Base-by-base conservation (phyloP, 768 basidiomycete species). In the Boletus rubescentipes region DNA sequence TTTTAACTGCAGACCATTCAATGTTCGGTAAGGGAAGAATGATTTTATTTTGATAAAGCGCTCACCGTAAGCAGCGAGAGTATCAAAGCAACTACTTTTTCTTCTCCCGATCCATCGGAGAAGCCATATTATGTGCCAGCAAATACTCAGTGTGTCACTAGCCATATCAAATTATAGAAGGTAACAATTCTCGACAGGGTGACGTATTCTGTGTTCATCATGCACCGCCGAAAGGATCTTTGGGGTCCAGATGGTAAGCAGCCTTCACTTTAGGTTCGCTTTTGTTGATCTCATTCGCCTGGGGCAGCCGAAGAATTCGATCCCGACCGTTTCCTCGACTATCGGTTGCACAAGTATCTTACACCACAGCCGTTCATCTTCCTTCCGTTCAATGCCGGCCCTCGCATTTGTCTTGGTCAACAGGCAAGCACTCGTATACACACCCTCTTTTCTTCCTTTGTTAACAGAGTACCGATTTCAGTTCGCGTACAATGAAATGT, bases 201-300 rank as follows among this genome's bases (percentile, higher is more conserved):
- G 5, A 55, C 71, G 0, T 87, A 84, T 60, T 83, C 83, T 6
- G 79, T 85, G 9, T 76, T 86, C 53, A 58, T 82, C 56, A 86
- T 87, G 84, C 86, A 89, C 35, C 72, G 86, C 35, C 75, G 84
- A 45, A 79, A 73, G 44, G 83, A 85, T 49, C 77, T 85, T 2
- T 89, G 86, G 86, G 86, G 86, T 8, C 85, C 86, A 9, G 86
- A 87, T 64, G 85, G 84, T 84, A 45, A 51, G 50, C 8, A n/a
- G 8, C 14, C 37, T 45, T 44, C 36, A 29, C 12, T 9, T 12
- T 15, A 6, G 6, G 14, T 36, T n/a, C 4, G 1, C 21, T 3
- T 11, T 29, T 9, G 51, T 51, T 54, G 20, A 49, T 14, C 45
- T 21, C 14, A 10, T n/a, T 47, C 9, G 3, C 18, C 29, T 21